A percentile compares a stretch with the other conserved stretches of the same genome.
Evolutionary conservation across 352 stramenopile genomes (phyloP).

Genomic region (Phytophthora brassicae): DNA sequence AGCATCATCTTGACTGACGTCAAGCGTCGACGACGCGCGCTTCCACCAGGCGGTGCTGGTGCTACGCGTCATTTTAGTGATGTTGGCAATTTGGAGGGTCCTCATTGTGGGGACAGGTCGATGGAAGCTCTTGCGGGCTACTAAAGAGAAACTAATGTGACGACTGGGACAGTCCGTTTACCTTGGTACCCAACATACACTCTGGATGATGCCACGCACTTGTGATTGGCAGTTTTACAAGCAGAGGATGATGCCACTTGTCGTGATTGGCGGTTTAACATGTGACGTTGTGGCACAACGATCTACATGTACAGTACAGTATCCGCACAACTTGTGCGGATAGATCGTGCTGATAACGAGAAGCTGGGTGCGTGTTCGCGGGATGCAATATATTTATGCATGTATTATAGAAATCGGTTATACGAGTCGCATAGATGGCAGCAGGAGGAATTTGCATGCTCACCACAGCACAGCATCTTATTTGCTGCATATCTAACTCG

Average conservation of each 20-base stretch:
- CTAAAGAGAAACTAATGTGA: constrained; percentile 14
- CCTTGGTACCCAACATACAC: constrained; percentile 14
- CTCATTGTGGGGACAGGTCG: constrained; percentile 7
- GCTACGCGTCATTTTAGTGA: constrained; percentile 24
- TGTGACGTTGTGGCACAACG: too few species aligned
- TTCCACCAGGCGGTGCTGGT: constrained; percentile 27
- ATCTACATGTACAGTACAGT: too few species aligned
- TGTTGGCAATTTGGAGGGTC: constrained; percentile 22
- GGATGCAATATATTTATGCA: too few species aligned
- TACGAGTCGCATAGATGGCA: background rate
- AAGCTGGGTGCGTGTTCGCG: constrained; percentile 2
- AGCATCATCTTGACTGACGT: constrained; percentile 22
- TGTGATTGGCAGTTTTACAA: constrained; percentile 13
- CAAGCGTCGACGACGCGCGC: constrained; percentile 23
- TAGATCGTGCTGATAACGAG: constrained; percentile 9
- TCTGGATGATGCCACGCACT: constrained; percentile 12
- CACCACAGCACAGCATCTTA: background rate
- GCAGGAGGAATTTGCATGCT: background rate
- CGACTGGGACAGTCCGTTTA: constrained; percentile 4
- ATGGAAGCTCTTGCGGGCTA: background rate
- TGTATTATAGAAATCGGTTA: too few species aligned
- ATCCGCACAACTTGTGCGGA: background rate
- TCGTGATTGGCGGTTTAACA: constrained; percentile 10
- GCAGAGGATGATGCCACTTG: too few species aligned
- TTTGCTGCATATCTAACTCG: too few species aligned